Evolutionary conservation across 345 rosid species (phyloP).

Genomic region (Pistacia integerrima): DNA sequence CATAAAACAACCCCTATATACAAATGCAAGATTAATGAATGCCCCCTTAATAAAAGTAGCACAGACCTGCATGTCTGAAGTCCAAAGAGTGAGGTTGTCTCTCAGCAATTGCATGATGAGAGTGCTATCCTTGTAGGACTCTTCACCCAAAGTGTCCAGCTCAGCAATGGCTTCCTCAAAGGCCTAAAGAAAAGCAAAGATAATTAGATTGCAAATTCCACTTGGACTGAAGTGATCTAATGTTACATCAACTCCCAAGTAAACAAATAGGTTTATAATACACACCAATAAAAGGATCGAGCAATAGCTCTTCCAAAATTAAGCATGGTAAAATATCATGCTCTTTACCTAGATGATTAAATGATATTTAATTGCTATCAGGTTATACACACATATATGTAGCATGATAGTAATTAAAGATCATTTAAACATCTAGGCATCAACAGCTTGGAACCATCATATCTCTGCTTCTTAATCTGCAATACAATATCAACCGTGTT

Average conservation of each 20-base stretch:
- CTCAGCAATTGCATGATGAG: slow-evolving; percentile 67
- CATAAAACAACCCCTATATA: too few species aligned
- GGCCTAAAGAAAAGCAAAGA: slow-evolving; percentile 37
- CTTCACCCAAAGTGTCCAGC: slow-evolving; percentile 65
- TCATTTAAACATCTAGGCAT: neutral
- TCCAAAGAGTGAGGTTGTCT: slow-evolving; percentile 65
- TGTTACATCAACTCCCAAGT: neutral
- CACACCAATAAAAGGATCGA: neutral
- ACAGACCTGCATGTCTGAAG: slow-evolving; percentile 67
- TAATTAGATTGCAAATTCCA: slow-evolving; percentile 5
- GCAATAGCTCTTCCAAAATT: neutral
- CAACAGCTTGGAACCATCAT: neutral
- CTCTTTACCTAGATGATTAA: neutral
- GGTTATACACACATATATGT: too few species aligned
- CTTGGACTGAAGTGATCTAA: neutral
- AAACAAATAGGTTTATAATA: neutral
- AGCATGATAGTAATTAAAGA: too few species aligned
- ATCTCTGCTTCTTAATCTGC: neutral
- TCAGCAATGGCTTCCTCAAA: slow-evolving; percentile 77
- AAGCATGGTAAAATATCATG: neutral
- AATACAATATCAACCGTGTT: neutral
- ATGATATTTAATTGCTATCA: too few species aligned
- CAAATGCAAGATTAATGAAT: too few species aligned
- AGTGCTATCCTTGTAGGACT: slow-evolving; percentile 68
- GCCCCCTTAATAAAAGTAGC: neutral